phyloP scores from a whole-genome alignment of 2,329 filamentous ascomycete species.

The Cytospora leucostoma region DNA sequence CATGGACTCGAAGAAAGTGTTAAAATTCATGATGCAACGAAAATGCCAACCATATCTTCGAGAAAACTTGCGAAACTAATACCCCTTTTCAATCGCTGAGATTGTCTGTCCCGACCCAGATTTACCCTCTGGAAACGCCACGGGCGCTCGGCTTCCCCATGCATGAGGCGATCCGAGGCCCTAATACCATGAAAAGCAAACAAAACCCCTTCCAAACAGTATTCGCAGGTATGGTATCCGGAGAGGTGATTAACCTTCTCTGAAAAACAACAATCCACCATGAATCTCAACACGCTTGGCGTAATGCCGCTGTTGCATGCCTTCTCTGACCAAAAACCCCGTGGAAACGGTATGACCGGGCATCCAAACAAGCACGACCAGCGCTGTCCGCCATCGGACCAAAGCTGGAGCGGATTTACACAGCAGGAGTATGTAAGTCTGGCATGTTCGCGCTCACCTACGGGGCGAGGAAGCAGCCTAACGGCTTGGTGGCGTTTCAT shows the following conservation, averaged over 20 bases:
- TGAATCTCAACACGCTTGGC: neutral
- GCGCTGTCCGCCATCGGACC: neutral
- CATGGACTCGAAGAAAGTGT: neutral
- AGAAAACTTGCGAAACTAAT: neutral
- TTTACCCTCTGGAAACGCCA: constrained; percentile 14
- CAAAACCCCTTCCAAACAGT: constrained; percentile 3
- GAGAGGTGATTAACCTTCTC: neutral
- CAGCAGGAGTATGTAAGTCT: neutral
- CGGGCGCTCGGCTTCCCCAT: neutral
- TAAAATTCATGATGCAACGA: neutral
- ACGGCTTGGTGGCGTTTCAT: neutral
- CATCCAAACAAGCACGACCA: neutral
- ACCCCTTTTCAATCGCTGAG: neutral
- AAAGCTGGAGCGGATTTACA: neutral
- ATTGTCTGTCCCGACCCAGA: neutral
- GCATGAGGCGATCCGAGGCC: neutral
- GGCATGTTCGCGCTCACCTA: neutral
- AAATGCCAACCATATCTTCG: constrained; percentile 10
- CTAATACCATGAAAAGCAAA: neutral
- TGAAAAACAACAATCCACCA: neutral
- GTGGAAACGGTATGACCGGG: neutral
- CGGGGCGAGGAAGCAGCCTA: neutral
- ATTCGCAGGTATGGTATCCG: constrained; percentile 18
- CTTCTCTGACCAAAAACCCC: neutral
- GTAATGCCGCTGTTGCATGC: neutral